phyloP scores from a whole-genome alignment of 352 stramenopile genomes.

The Phytophthora hibernalis region DNA sequence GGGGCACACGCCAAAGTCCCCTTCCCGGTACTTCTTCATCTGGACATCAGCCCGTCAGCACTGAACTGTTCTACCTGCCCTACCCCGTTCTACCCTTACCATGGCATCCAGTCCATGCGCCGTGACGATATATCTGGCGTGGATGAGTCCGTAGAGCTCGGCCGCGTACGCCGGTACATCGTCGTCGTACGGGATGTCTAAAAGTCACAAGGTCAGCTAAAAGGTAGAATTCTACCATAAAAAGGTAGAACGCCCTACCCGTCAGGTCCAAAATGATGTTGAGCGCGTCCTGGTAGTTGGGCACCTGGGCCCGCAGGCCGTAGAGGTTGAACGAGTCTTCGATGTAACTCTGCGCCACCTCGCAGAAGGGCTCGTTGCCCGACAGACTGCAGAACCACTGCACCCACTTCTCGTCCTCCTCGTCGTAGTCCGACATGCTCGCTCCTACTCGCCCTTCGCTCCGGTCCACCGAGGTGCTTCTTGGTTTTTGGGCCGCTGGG shows the following conservation, averaged over 20 bases:
- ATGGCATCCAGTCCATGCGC: slow-evolving; percentile 89
- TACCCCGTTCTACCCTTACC: slow-evolving; percentile 40
- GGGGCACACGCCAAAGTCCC: slow-evolving; percentile 89
- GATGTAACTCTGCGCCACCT: slow-evolving; percentile 93
- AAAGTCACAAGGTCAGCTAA: slow-evolving; percentile 2
- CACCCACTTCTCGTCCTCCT: slow-evolving; percentile 93
- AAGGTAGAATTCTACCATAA: slow-evolving; percentile 3
- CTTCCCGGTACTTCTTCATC: slow-evolving; percentile 92
- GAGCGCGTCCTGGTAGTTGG: slow-evolving; percentile 91
- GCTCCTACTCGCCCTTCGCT: slow-evolving; percentile 23
- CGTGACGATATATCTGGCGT: slow-evolving; percentile 92
- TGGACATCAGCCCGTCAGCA: slow-evolving; percentile 22
- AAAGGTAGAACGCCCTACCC: slow-evolving; percentile 41
- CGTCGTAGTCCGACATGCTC: slow-evolving; percentile 90
- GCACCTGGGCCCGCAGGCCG: slow-evolving; percentile 87
- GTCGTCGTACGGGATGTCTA: slow-evolving; percentile 91
- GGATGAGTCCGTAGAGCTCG: slow-evolving; percentile 91
- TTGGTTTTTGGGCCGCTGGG: slow-evolving; percentile 21
- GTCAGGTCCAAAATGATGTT: slow-evolving; percentile 94
- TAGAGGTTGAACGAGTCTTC: slow-evolving; percentile 96
- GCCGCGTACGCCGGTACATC: slow-evolving; percentile 88
- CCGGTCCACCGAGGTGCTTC: slow-evolving; percentile 41
- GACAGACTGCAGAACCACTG: slow-evolving; percentile 94
- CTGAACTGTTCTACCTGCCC: background rate
- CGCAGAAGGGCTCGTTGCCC: slow-evolving; percentile 93